Base-by-base conservation (phyloP, 306 rosid genomes). In the Erythrophleum fordii region DNA sequence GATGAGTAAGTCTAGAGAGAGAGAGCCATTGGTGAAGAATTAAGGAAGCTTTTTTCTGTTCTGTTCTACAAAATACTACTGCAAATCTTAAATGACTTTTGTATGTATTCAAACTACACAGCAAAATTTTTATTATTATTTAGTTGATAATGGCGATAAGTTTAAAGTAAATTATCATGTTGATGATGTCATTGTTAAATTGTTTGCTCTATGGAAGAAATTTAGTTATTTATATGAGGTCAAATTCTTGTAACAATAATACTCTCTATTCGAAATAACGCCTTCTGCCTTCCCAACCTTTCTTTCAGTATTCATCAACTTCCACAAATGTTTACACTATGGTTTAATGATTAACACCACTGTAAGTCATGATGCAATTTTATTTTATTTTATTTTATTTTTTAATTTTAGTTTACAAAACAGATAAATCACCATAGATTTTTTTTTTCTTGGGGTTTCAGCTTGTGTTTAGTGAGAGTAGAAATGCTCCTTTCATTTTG, bases 1-100 rank as follows among this genome's bases (percentile, higher is more conserved):
- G 51, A 53, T 76, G 37, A 92, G 97, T 94, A 92, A 87, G 75
- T n/a, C n/a, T 44, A 65, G 69, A 48, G 59, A 61, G 66, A 68
- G 69, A n/a, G n/a, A n/a, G n/a, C 6, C 58, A 25, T 46, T 37
- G 52, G 20, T n/a, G 51, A 42, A 59, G 13, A 35, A 59, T 3
- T 20, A 80, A 84, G 87, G n/a, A 3, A 35, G 39, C n/a, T n/a
- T n/a, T n/a, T n/a, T 22, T 39, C 28, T 69, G 37, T 23, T 68
- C 56, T 35, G 39, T 35, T 35, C 22, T 35, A 58, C 22, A 75
- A 60, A 41, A 35, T 72, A 59, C 42, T 51, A 53, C n/a, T n/a
- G n/a, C 18, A 20, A 48, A 66, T 76, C 49, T n/a, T 5, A 61
- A 73, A 65, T 37, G 65, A 71, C 56, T 25, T 67, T 28, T 76